These are phyloP conservation scores for Pythium angustatum DNA, from an alignment of 352 stramenopile genomes.

Conservation along the genomic window DNA sequence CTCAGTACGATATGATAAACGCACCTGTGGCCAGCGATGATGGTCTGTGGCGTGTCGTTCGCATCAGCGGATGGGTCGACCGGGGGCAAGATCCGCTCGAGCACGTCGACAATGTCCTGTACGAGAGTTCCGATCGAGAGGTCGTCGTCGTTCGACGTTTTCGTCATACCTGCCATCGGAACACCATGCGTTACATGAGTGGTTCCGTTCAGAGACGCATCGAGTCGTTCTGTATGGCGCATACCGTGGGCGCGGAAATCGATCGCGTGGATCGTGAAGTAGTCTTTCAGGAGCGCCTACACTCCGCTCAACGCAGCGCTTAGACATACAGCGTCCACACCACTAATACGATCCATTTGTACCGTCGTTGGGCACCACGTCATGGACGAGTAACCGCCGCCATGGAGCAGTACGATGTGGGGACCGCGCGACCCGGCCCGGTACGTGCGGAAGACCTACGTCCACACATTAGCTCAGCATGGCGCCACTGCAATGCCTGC, in stretches of 20 bases:
- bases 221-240: neutral
- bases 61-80: constrained; percentile 21
- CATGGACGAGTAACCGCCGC: constrained; percentile 85
- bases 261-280: constrained; percentile 78
- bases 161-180: constrained; percentile 40
- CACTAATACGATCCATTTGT: neutral
- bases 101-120: constrained; percentile 59
- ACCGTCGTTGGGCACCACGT: constrained; percentile 84
- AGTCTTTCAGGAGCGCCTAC: constrained; percentile 73
- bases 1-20: neutral
- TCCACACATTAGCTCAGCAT: neutral
- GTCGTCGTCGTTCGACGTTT: constrained; percentile 61
- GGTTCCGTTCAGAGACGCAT: no score
- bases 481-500: neutral
- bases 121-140: constrained; percentile 77
- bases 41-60: constrained; percentile 49
- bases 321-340: neutral
- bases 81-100: constrained; percentile 53
- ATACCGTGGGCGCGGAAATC: constrained; percentile 84
- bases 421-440: constrained; percentile 61
- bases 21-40: constrained; percentile 83
- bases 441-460: constrained; percentile 84
- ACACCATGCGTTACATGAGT: no score
- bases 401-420: constrained; percentile 82
- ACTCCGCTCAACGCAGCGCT: neutral